phyloP scores from a whole-genome alignment of 257 asterid genomes.

The Petunia axillaris region DNA sequence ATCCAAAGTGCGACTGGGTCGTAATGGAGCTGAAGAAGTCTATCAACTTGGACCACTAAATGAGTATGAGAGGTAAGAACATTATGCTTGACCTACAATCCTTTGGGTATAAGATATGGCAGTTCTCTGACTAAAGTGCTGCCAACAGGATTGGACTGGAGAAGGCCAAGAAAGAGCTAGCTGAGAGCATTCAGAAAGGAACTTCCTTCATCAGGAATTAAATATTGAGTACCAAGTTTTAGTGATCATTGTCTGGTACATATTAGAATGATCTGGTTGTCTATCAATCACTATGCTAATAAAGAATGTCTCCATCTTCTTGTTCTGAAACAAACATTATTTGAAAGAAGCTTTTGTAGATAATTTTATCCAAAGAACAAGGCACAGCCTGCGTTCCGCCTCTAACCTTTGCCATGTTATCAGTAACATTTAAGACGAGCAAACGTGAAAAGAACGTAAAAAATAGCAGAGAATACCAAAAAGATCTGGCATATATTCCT shows the following conservation, averaged over 20 bases:
- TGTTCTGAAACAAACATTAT: background rate
- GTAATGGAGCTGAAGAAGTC: slow-evolving; percentile 83
- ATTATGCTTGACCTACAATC: background rate
- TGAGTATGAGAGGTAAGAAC: slow-evolving; percentile 73
- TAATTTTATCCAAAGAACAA: background rate
- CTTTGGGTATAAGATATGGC: background rate
- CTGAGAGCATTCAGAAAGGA: slow-evolving; percentile 90
- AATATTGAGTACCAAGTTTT: slow-evolving; percentile 26
- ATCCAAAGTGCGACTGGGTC: slow-evolving; percentile 80
- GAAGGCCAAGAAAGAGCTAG: slow-evolving; percentile 90
- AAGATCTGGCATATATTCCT: slow-evolving; percentile 27
- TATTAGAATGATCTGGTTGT: slow-evolving; percentile 4
- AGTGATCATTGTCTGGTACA: slow-evolving; percentile 22
- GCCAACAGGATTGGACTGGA: slow-evolving; percentile 77
- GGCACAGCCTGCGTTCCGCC: background rate
- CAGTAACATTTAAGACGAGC: background rate
- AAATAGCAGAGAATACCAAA: background rate
- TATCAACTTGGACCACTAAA: slow-evolving; percentile 85
- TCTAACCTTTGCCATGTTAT: background rate
- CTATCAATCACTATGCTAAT: slow-evolving; percentile 9
- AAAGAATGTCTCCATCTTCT: background rate
- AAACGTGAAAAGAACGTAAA: background rate
- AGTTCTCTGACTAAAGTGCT: background rate
- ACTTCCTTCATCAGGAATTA: slow-evolving; percentile 67
- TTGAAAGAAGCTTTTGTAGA: background rate